These are phyloP conservation scores for Scheffersomyces stambukii DNA, from an alignment of 1,139 yeast species.

Conservation along the genomic window DNA sequence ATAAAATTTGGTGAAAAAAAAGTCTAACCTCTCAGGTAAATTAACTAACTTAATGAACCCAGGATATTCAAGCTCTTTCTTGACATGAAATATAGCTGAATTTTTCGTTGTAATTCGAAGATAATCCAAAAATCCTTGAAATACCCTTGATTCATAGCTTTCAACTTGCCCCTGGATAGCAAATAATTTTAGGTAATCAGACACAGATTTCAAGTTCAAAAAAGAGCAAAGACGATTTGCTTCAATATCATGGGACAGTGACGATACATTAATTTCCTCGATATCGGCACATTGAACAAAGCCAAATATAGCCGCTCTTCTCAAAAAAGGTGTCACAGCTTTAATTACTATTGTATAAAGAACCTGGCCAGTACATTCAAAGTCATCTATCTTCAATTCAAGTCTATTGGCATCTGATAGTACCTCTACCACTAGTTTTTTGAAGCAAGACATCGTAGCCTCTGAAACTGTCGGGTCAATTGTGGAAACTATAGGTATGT, in stretches of 20 bases:
- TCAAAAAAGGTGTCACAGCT: constrained; percentile 60
- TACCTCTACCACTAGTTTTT: constrained; percentile 9
- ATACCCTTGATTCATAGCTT: constrained; percentile 13
- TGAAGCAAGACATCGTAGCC: constrained; percentile 15
- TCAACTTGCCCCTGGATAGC: neutral
- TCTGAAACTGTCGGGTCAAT: constrained; percentile 16
- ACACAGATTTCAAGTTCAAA: constrained; percentile 43
- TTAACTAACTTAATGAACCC: constrained; percentile 57
- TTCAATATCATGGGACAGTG: constrained; percentile 37
- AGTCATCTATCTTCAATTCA: constrained; percentile 15
- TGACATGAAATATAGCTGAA: constrained; percentile 11
- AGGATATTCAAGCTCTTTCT: constrained; percentile 52
- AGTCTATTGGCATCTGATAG: constrained; percentile 6
- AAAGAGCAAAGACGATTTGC: constrained; percentile 54
- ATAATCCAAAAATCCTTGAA: constrained; percentile 17
- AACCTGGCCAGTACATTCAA: constrained; percentile 36
- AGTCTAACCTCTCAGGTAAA: constrained; percentile 67
- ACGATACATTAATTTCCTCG: constrained; percentile 26
- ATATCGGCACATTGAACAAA: constrained; percentile 54
- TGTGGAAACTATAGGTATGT: constrained; percentile 29
- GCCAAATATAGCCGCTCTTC: constrained; percentile 61
- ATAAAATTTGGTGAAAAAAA: constrained; percentile 58
- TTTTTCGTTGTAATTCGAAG: constrained; percentile 5
- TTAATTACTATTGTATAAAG: constrained; percentile 55
- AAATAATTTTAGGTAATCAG: constrained; percentile 15